phyloP scores from a whole-genome alignment of 2,329 filamentous ascomycete species.

The Fusarium sterilihyphosum region DNA sequence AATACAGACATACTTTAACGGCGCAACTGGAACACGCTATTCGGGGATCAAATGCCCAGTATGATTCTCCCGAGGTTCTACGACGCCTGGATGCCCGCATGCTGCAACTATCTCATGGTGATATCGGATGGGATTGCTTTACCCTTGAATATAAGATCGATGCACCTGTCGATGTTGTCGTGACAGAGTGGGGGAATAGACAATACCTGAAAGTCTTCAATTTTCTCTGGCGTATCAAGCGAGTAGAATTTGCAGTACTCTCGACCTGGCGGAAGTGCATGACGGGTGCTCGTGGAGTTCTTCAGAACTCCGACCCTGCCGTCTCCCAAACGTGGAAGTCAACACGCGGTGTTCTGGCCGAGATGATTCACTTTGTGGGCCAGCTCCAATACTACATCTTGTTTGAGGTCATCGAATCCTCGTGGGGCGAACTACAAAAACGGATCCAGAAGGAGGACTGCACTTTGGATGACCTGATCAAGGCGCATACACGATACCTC shows the following conservation, averaged over 20 bases:
- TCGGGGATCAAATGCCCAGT: constrained; percentile 95
- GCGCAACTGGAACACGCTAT: constrained; percentile 99
- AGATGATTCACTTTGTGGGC: constrained; percentile 98
- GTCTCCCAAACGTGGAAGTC: constrained; percentile 87
- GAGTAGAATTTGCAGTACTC: constrained; percentile 92
- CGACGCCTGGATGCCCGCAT: constrained; percentile 95
- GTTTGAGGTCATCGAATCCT: constrained; percentile 97
- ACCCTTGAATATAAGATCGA: constrained; percentile 99
- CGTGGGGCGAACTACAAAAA: constrained; percentile 89
- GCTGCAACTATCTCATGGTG: constrained; percentile 94
- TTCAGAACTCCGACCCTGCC: constrained; percentile 75
- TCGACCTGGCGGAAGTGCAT: constrained; percentile 96
- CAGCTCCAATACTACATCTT: constrained; percentile 99
- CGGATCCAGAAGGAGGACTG: constrained; percentile 85
- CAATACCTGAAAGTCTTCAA: constrained; percentile 99
- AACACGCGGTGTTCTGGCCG: constrained; percentile 86
- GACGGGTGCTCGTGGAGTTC: constrained; percentile 91
- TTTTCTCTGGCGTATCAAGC: constrained; percentile 97
- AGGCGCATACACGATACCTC: constrained; percentile 89
- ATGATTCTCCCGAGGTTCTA: constrained; percentile 90
- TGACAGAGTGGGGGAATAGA: constrained; percentile 93
- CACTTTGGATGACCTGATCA: constrained; percentile 94
- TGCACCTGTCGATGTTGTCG: constrained; percentile 94
- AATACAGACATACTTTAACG: constrained; percentile 95
- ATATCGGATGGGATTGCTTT: constrained; percentile 99